phyloP scores from a whole-genome alignment of 1,284 basidiomycete genomes.

The Microbotryum silenes-acaulis region DNA sequence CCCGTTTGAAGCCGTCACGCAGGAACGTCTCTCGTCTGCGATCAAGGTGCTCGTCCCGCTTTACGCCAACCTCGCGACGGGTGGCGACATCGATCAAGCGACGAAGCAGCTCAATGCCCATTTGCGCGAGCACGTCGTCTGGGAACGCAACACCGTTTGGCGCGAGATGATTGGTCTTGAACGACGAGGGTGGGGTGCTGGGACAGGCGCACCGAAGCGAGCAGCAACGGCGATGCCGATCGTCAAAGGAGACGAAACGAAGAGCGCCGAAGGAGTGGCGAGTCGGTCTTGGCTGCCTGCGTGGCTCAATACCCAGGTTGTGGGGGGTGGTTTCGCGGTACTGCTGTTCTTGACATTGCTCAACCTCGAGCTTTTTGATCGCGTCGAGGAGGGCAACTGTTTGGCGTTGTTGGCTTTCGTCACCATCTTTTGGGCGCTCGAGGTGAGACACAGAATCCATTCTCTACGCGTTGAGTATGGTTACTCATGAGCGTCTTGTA shows the following conservation, averaged over 20 bases:
- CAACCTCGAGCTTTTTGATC: constrained; percentile 55
- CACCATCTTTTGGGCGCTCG: constrained; percentile 92
- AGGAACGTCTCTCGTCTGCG: constrained; percentile 57
- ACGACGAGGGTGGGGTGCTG: constrained; percentile 35
- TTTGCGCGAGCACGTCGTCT: constrained; percentile 79
- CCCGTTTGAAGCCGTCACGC: constrained; percentile 62
- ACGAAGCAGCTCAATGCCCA: constrained; percentile 76
- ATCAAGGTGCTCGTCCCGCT: constrained; percentile 60
- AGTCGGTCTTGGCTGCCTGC: constrained; percentile 49
- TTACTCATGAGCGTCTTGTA: background rate
- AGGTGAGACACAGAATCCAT: constrained; percentile 51
- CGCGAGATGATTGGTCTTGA: constrained; percentile 82
- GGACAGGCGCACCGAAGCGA: constrained; percentile 43
- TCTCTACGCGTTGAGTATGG: background rate
- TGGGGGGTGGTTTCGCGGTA: constrained; percentile 55
- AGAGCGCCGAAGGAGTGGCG: constrained; percentile 42
- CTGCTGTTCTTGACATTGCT: constrained; percentile 55
- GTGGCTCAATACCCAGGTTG: constrained; percentile 55
- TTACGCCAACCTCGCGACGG: constrained; percentile 80
- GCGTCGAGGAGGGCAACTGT: constrained; percentile 77
- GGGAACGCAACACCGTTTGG: constrained; percentile 95
- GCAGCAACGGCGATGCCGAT: constrained; percentile 39
- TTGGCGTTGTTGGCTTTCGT: constrained; percentile 84
- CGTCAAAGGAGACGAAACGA: constrained; percentile 47
- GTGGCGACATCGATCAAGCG: constrained; percentile 63